A percentile compares a stretch with the other conserved stretches of the same genome.
Conservation (phyloP, 306 rosid species). For the Vigna hirtella region DNA sequence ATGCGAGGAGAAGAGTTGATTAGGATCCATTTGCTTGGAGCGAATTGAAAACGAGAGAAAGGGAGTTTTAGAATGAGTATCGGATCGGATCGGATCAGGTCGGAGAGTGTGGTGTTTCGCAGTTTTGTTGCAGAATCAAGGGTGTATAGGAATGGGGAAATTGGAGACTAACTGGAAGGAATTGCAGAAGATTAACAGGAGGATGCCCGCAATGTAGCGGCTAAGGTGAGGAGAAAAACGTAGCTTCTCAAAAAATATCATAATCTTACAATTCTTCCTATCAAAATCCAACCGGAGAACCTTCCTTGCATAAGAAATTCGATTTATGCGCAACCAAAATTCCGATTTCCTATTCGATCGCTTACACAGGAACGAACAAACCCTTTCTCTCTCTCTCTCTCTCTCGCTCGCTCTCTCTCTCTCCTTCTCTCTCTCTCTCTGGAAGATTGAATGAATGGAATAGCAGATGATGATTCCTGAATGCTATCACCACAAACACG, state of each 20-base stretch:
- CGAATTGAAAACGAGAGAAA: neutral
- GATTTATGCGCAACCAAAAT: neutral
- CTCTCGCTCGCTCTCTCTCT: neutral
- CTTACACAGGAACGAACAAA: neutral
- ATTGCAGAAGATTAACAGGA: slow-evolving; percentile 59
- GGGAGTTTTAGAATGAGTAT: neutral
- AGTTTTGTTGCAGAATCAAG: neutral
- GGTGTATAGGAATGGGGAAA: slow-evolving; percentile 69
- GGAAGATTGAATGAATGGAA: neutral
- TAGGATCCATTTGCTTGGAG: slow-evolving; percentile 49
- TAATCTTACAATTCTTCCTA: slow-evolving; percentile 29
- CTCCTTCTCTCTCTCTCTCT: slow-evolving; percentile 18
- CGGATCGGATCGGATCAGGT: neutral
- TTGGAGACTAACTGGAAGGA: slow-evolving; percentile 62
- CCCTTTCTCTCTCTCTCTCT: slow-evolving; percentile 25
- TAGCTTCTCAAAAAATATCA: slow-evolving; percentile 57
- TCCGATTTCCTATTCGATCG: neutral
- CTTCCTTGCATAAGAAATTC: slow-evolving; percentile 50
- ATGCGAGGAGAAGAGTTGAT: slow-evolving; percentile 46
- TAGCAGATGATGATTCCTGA: neutral
- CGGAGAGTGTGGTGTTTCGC: neutral
- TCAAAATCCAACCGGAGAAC: slow-evolving; percentile 27
- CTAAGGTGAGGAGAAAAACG: slow-evolving; percentile 57
- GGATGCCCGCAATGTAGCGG: slow-evolving; percentile 72
- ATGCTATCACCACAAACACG: neutral